phyloP scores from a whole-genome alignment of 495 filamentous ascomycete species.

The Thozetella sp. region DNA sequence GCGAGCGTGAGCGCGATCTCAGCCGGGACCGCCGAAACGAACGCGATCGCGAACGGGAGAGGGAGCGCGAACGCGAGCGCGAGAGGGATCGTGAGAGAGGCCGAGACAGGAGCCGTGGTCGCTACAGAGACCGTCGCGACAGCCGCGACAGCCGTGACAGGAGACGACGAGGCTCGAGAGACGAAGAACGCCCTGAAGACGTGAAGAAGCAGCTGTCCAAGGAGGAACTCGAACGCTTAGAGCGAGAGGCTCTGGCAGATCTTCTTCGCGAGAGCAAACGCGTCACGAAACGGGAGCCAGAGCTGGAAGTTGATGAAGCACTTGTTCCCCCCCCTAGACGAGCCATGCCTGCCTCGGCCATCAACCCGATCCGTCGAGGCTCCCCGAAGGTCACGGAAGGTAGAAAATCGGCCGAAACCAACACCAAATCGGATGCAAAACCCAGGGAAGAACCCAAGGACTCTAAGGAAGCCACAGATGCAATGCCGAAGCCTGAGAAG shows the following conservation, averaged over 20 bases:
- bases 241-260: constrained; percentile 55
- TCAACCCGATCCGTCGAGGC: constrained; percentile 49
- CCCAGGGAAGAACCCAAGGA: constrained; percentile 16
- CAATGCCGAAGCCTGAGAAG: constrained; percentile 26
- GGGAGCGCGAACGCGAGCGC: constrained; percentile 27
- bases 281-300: constrained; percentile 40
- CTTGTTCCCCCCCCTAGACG: constrained; percentile 55
- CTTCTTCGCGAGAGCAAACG: constrained; percentile 56
- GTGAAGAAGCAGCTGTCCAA: constrained; percentile 51
- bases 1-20: constrained; percentile 44
- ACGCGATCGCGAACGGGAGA: constrained; percentile 27
- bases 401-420: constrained; percentile 32
- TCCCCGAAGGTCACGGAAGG: constrained; percentile 38
- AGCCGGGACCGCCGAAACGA: constrained; percentile 31
- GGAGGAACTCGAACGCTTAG: constrained; percentile 54
- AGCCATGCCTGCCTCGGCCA: constrained; percentile 53
- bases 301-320: constrained; percentile 53
- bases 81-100: constrained; percentile 32
- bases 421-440: constrained; percentile 20
- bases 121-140: constrained; percentile 32
- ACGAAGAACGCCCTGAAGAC: constrained; percentile 29
- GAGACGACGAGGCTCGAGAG: constrained; percentile 11
- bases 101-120: constrained; percentile 25
- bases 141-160: constrained; percentile 18
- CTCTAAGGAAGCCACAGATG: constrained; percentile 20